A percentile compares a stretch with the other conserved stretches of the same genome.
These are phyloP conservation scores for Geotrichum aggregatum DNA, from an alignment of 1,139 yeast genomes.

Conservation along the genomic window DNA sequence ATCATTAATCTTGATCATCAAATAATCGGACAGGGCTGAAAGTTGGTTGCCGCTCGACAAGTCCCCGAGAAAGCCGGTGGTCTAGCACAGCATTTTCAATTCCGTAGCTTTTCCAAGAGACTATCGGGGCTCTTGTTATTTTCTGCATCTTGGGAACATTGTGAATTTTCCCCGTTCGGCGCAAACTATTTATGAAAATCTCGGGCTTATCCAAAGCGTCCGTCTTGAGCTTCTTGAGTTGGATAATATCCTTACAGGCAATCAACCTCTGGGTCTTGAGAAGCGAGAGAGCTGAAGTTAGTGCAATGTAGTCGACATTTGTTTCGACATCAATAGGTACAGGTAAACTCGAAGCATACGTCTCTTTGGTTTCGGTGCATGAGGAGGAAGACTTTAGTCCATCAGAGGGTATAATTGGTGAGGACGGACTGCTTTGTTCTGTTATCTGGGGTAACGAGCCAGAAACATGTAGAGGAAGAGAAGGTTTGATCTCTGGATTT, in stretches of 20 bases:
- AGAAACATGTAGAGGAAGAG: background rate
- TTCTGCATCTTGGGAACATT: conserved; percentile 14
- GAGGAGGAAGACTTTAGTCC: too few species aligned
- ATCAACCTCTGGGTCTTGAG: conserved; percentile 29
- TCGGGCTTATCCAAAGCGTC: conserved; percentile 33
- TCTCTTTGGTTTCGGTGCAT: background rate
- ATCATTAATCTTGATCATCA: conserved; percentile 9
- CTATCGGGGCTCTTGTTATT: conserved; percentile 10
- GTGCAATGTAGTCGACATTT: conserved; percentile 37
- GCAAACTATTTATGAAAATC: conserved; percentile 21
- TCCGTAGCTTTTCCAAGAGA: conserved; percentile 15
- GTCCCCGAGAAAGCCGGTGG: conserved; percentile 8
- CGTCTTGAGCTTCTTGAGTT: conserved; percentile 28
- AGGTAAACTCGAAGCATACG: background rate
- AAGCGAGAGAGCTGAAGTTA: conserved; percentile 32
- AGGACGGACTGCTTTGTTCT: background rate
- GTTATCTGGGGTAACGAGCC: background rate
- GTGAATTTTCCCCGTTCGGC: background rate
- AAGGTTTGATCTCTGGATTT: too few species aligned
- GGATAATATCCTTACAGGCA: conserved; percentile 31
- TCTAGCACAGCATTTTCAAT: conserved; percentile 9
- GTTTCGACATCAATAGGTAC: conserved; percentile 4
- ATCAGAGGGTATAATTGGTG: background rate
- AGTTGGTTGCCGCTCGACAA: conserved; percentile 5
- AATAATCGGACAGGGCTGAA: conserved; percentile 7